Base-by-base conservation (phyloP, 1,284 basidiomycete genomes). In the Leccinum subfulvum region DNA sequence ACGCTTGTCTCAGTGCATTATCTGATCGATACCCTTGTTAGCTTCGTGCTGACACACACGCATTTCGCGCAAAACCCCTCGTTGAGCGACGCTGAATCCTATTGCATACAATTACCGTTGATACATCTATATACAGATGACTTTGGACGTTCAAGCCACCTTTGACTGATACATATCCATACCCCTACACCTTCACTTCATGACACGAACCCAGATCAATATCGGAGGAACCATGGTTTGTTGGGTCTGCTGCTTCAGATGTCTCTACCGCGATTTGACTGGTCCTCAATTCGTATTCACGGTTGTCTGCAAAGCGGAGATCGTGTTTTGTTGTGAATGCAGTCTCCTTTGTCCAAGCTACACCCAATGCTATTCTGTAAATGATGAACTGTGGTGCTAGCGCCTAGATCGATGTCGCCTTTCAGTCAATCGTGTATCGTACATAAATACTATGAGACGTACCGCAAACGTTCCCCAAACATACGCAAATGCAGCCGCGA, bases 311-410 rank as follows among this genome's bases (percentile, higher is more conserved):
- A 26, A 61, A 61, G n/a, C n/a, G 5, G 13, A 61, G 59, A n/a
- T 8, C 18, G 1, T 4, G 35, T 4, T 2, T 33, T 13, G 37
- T 21, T 4, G 18, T 41, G 26, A 60, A 41, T 21, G 9, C 41
- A 4, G 49, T 60, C 10, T 61, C 60, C 57, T 41, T 61, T 9
- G 57, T 41, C 60, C 60, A 61, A 14, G 37, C 60, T 11, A 60
- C 16, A 1, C 57, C 60, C 21, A 23, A 11, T 10, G 60, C 60
- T n/a, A 61, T 26, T 21, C 61, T 62, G 52, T 62, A 62, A 6
- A 62, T 61, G 41, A 62, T 62, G 30, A 61, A 55, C n/a, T 62
- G 61, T 6, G 61, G 61, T 21, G 61, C 47, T 18, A 62, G 33
- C 18, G 47, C 59, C 61, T 62, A 49, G 30, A 56, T 11, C 3